A percentile compares a stretch with the other conserved stretches of the same genome.
phyloP scores from a whole-genome alignment of 2,329 filamentous ascomycete genomes.

The Ustulina deusta region DNA sequence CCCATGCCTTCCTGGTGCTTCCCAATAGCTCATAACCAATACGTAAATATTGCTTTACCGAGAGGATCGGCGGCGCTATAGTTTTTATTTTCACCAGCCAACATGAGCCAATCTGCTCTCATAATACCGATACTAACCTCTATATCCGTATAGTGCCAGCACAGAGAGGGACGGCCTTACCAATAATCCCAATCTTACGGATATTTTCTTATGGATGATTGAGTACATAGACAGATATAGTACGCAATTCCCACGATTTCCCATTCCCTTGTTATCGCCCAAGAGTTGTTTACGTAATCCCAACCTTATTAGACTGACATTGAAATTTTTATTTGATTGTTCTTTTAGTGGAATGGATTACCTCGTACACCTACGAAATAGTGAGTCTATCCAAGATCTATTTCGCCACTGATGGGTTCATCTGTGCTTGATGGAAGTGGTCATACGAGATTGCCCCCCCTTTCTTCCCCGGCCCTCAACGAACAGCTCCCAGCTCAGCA shows the following conservation, averaged over 20 bases:
- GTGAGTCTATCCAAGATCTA: not conserved
- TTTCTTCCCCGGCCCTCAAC: too few relatives aligned
- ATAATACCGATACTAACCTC: not conserved
- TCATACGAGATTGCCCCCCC: not conserved
- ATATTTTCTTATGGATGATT: constrained; percentile 4
- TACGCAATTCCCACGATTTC: not conserved
- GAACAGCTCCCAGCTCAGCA: not conserved
- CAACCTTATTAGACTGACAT: not conserved
- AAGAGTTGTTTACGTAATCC: not conserved
- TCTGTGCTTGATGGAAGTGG: not conserved
- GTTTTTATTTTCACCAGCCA: too few relatives aligned
- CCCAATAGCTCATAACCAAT: not conserved
- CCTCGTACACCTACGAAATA: not conserved
- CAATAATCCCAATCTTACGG: not conserved
- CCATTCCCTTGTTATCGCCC: not conserved
- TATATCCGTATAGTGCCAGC: not conserved
- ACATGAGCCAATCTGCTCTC: too few relatives aligned
- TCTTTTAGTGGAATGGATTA: not conserved
- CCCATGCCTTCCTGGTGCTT: not conserved
- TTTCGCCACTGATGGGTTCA: too few relatives aligned
- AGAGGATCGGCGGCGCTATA: too few relatives aligned
- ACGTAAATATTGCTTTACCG: too few relatives aligned
- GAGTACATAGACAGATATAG: not conserved
- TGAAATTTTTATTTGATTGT: not conserved
- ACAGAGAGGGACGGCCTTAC: not conserved